A percentile compares a stretch with the other conserved stretches of the same genome.
Evolutionary conservation across 2,329 filamentous ascomycete species (phyloP).

Genomic region (Cryphonectria carpinicola): DNA sequence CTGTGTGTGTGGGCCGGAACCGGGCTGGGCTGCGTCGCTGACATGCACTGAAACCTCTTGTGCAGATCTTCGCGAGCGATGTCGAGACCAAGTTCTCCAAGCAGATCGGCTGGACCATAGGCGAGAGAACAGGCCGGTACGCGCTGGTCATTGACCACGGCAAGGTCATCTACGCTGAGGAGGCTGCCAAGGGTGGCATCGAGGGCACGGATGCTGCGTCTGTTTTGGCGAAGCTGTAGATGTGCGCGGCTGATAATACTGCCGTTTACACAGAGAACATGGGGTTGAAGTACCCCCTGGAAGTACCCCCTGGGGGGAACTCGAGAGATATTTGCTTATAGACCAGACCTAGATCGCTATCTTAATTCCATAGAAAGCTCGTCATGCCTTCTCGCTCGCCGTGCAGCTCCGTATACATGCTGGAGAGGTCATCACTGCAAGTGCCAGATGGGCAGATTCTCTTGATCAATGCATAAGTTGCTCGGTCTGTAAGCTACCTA

Average conservation of each 20-base stretch:
- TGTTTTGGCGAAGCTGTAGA: slow-evolving; percentile 57
- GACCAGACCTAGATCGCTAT: slow-evolving; percentile 22
- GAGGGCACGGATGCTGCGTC: slow-evolving; percentile 57
- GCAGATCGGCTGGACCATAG: slow-evolving; percentile 75
- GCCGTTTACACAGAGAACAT: not conserved
- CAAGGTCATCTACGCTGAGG: slow-evolving; percentile 81
- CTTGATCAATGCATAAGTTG: slow-evolving; percentile 37
- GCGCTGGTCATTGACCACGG: slow-evolving; percentile 82
- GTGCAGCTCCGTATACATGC: not conserved
- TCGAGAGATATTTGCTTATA: not conserved
- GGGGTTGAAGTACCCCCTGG: not conserved
- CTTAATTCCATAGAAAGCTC: slow-evolving; percentile 8
- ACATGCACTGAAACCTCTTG: slow-evolving; percentile 7
- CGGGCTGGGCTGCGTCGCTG: slow-evolving; percentile 9
- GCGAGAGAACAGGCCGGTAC: slow-evolving; percentile 77
- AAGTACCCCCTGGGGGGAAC: not conserved
- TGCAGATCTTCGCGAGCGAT: slow-evolving; percentile 76
- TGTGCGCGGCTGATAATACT: not conserved
- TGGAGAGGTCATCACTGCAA: not conserved
- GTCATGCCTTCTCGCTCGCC: not conserved
- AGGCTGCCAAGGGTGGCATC: slow-evolving; percentile 54
- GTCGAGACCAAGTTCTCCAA: slow-evolving; percentile 71
- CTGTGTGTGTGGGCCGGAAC: not conserved
- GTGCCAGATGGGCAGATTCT: not conserved
- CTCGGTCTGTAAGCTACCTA: slow-evolving; percentile 39